Conservation (phyloP, 306 rosid genomes). For the Trichosanthes truncata region DNA sequence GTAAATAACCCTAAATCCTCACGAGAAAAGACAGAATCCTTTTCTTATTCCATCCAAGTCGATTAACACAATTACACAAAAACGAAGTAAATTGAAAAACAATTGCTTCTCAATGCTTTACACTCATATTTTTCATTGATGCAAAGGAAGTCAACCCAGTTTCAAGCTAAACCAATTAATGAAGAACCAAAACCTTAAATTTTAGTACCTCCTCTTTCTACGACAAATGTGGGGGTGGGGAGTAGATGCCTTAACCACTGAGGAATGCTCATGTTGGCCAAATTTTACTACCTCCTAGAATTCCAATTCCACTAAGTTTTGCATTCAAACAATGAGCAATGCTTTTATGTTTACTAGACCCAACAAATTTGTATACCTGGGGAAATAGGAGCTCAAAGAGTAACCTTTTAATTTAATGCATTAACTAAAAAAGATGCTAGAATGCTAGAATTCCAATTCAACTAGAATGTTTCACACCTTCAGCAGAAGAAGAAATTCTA, state of each 20-base stretch:
- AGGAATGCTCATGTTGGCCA: neutral
- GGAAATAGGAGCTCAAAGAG: neutral
- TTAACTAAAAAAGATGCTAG: neutral
- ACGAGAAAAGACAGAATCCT: neutral
- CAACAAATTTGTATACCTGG: neutral
- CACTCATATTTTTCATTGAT: neutral
- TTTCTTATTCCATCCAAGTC: neutral
- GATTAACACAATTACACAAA: neutral
- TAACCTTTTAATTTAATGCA: neutral
- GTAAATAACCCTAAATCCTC: neutral
- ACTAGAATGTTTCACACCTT: no score
- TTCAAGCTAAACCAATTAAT: neutral
- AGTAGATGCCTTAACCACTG: neutral
- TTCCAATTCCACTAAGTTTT: neutral
- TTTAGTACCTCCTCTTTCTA: neutral
- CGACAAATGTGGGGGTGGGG: neutral
- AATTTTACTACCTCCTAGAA: neutral
- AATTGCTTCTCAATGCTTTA: neutral
- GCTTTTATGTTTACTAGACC: neutral
- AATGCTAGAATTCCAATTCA: neutral
- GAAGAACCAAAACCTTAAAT: neutral
- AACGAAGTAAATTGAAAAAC: neutral
- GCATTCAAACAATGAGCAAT: neutral
- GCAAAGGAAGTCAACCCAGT: neutral
- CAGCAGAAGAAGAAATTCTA: neutral